Evolutionary conservation across 1,139 yeast species (phyloP).

Genomic region (Kazachstania sp.): DNA sequence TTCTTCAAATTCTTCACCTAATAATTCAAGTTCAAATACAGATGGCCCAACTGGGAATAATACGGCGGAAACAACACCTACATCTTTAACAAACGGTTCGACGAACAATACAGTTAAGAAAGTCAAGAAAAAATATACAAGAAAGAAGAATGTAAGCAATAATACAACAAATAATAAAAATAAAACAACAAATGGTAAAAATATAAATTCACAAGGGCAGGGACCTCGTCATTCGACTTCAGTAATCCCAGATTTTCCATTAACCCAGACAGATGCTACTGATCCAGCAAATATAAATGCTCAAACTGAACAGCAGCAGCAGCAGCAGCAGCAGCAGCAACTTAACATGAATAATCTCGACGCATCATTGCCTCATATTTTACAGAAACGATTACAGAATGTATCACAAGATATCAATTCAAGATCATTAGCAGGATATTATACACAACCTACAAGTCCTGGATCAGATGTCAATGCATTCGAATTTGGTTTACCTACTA

Average conservation of each 20-base stretch:
- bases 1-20: conserved; percentile 1
- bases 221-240: neutral
- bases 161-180: neutral
- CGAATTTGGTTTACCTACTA: conserved; percentile 6
- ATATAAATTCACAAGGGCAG: neutral
- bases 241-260: neutral
- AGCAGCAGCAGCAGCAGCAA: neutral
- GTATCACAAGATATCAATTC: conserved; percentile 19
- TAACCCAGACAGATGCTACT: neutral
- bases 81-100: neutral
- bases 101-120: conserved; percentile 2
- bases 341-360: conserved; percentile 3
- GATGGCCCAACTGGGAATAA: neutral
- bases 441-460: conserved; percentile 30
- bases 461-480: conserved; percentile 10
- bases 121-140: conserved; percentile 7
- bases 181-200: neutral
- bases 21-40: conserved; percentile 3
- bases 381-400: conserved; percentile 22
- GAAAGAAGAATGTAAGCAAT: conserved; percentile 4
- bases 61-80: conserved; percentile 1
- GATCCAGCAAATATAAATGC: neutral
- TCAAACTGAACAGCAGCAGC: neutral
- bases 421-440: conserved; percentile 24
- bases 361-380: conserved; percentile 22